These are phyloP conservation scores for Didymella glomerata DNA, from an alignment of 2,329 filamentous ascomycete species.

Conservation along the genomic window DNA sequence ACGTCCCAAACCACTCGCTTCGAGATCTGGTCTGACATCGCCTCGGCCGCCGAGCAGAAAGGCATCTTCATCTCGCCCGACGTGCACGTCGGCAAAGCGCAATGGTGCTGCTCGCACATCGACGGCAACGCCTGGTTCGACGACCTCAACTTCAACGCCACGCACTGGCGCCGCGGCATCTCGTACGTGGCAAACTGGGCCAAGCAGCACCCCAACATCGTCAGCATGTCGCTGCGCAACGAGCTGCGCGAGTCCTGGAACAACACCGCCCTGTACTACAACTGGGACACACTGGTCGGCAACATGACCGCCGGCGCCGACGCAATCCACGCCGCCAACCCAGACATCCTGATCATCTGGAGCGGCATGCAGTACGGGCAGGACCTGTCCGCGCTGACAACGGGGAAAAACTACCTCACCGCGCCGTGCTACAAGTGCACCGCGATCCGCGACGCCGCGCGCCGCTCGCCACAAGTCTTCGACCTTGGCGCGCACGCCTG, in stretches of 20 bases:
- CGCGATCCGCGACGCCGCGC: constrained; percentile 53
- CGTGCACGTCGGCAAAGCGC: constrained; percentile 43
- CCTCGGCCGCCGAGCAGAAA: constrained; percentile 38
- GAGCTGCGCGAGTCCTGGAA: constrained; percentile 58
- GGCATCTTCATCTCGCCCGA: constrained; percentile 45
- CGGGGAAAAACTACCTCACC: constrained; percentile 49
- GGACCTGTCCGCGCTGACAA: constrained; percentile 57
- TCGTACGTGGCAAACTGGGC: constrained; percentile 63
- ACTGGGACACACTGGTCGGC: constrained; percentile 45
- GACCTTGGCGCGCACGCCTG: constrained; percentile 57
- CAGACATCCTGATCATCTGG: constrained; percentile 62
- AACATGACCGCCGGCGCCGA: constrained; percentile 59
- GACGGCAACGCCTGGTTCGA: constrained; percentile 70
- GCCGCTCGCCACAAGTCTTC: constrained; percentile 57
- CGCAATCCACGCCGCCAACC: constrained; percentile 62
- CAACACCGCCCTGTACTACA: constrained; percentile 39
- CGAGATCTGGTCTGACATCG: constrained; percentile 48
- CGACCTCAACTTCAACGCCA: constrained; percentile 62
- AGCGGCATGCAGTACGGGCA: constrained; percentile 64
- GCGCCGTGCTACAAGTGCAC: constrained; percentile 54
- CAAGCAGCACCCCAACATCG: constrained; percentile 58
- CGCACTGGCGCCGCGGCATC: constrained; percentile 63
- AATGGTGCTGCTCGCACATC: constrained; percentile 47
- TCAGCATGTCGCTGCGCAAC: constrained; percentile 66
- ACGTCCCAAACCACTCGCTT: constrained; percentile 52